Percentiles rank a stretch among this genome's conserved stretches.
phyloP scores from a whole-genome alignment of 1,284 basidiomycete species.

The Peniophora sp. region DNA sequence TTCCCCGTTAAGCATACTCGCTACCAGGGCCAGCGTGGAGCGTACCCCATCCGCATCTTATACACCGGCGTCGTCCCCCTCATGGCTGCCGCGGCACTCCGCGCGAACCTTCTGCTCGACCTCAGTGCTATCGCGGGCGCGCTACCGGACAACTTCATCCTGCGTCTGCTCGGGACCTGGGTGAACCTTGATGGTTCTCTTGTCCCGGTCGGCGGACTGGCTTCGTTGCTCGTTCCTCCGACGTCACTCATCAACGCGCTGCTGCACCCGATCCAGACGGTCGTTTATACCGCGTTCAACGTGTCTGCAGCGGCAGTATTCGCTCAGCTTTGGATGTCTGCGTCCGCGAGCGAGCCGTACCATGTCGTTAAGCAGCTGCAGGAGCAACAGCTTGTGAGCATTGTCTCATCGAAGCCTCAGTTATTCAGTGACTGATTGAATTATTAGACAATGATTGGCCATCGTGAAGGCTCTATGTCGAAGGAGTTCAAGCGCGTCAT shows the following conservation, averaged over 20 bases:
- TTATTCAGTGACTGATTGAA: neutral
- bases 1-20: conserved; percentile 96
- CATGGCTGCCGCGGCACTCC: conserved; percentile 93
- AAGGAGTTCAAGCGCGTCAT: conserved; percentile 97
- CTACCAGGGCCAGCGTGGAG: conserved; percentile 89
- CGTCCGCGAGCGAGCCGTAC: conserved; percentile 88
- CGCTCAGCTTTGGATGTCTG: conserved; percentile 99
- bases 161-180: conserved; percentile 7
- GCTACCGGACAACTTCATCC: neutral
- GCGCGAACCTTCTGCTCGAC: conserved; percentile 91
- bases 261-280: conserved; percentile 88
- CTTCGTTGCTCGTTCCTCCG: conserved; percentile 86
- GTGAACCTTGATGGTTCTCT: conserved; percentile 73
- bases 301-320: conserved; percentile 91
- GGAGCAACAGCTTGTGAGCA: conserved; percentile 85
- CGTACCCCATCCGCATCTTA: conserved; percentile 96
- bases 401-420: conserved; percentile 1
- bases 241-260: conserved; percentile 83
- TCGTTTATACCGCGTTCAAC: conserved; percentile 88
- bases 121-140: conserved; percentile 30
- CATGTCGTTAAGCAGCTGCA: conserved; percentile 97
- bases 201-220: conserved; percentile 81
- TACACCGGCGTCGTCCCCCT: conserved; percentile 99
- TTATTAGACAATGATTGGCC: conserved; percentile 82
- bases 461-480: conserved; percentile 95